These are phyloP conservation scores for Phytophthora cactorum DNA, from an alignment of 352 stramenopile species.

Conservation along the genomic window DNA sequence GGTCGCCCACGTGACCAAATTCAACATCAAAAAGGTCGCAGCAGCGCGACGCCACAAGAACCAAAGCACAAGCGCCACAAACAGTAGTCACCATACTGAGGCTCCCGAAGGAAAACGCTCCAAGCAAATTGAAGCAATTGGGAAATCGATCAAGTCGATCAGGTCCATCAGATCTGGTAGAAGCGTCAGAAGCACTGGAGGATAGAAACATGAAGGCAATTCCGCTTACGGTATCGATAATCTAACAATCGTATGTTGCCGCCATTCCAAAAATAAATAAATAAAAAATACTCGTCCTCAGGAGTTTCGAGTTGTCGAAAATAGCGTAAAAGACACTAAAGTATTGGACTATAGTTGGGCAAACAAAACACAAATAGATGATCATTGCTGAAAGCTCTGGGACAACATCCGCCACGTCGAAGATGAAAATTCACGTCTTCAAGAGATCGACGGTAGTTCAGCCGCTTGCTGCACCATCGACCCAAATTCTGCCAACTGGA, in stretches of 20 bases:
- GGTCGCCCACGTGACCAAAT: slow-evolving; percentile 55
- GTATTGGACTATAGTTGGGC: no score
- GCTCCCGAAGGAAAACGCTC: not conserved
- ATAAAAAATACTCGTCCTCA: no score
- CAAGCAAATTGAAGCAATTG: slow-evolving; percentile 6
- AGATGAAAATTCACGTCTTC: slow-evolving; percentile 1
- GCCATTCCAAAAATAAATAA: no score
- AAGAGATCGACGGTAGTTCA: not conserved
- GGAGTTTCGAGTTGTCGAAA: no score
- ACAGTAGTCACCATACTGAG: slow-evolving; percentile 9
- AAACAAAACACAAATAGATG: no score
- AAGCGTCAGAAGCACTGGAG: slow-evolving; percentile 16
- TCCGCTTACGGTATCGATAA: no score
- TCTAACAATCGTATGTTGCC: no score
- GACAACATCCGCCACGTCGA: not conserved
- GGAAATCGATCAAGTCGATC: slow-evolving; percentile 5
- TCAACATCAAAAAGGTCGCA: slow-evolving; percentile 41
- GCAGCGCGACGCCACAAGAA: slow-evolving; percentile 11
- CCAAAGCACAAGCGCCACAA: slow-evolving; percentile 4
- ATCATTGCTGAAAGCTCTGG: no score
- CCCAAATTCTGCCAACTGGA: slow-evolving; percentile 1
- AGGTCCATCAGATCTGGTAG: slow-evolving; percentile 8
- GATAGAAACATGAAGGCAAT: not conserved
- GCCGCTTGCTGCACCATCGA: not conserved
- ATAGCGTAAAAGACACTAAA: no score